These are phyloP conservation scores for Xanthoconium purpureum DNA, from an alignment of 768 basidiomycete species.

Conservation along the genomic window DNA sequence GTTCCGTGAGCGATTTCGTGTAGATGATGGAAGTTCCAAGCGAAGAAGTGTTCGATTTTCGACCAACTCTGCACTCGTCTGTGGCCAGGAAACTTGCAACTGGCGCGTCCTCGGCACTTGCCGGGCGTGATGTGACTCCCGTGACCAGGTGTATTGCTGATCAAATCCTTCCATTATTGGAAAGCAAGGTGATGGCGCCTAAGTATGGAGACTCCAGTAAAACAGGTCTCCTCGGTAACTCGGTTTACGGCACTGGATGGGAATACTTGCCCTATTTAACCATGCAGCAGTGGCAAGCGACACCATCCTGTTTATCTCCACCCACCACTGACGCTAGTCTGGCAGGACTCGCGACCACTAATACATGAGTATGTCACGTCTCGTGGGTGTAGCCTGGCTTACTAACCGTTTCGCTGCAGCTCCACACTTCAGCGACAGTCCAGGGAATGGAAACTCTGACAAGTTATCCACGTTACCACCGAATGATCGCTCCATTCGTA, in stretches of 20 bases:
- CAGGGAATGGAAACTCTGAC: constrained; percentile 42
- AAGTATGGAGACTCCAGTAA: not conserved
- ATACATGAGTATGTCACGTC: constrained; percentile 20
- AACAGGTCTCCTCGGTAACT: not conserved
- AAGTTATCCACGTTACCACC: constrained; percentile 41
- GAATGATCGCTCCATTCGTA: constrained; percentile 34
- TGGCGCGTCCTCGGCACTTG: constrained; percentile 22
- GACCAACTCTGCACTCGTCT: constrained; percentile 16
- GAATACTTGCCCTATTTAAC: constrained; percentile 15
- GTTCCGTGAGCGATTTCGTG: constrained; percentile 11
- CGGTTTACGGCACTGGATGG: constrained; percentile 24
- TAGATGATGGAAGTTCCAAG: constrained; percentile 34
- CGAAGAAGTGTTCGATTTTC: constrained; percentile 31
- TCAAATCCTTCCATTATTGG: constrained; percentile 24
- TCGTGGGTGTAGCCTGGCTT: not conserved
- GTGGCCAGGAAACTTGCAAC: constrained; percentile 23
- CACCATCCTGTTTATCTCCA: not conserved
- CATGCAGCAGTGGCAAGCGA: not conserved
- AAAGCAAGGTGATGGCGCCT: constrained; percentile 8
- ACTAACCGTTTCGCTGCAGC: constrained; percentile 6
- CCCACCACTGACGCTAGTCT: constrained; percentile 8
- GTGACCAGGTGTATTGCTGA: constrained; percentile 16
- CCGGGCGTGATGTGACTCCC: constrained; percentile 26
- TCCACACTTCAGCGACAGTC: constrained; percentile 10
- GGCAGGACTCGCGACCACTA: not conserved